Percentiles rank a stretch among this genome's conserved stretches.
These are phyloP conservation scores for Trichoderma sp. DNA, from an alignment of 2,329 filamentous ascomycete genomes.

Conservation along the genomic window DNA sequence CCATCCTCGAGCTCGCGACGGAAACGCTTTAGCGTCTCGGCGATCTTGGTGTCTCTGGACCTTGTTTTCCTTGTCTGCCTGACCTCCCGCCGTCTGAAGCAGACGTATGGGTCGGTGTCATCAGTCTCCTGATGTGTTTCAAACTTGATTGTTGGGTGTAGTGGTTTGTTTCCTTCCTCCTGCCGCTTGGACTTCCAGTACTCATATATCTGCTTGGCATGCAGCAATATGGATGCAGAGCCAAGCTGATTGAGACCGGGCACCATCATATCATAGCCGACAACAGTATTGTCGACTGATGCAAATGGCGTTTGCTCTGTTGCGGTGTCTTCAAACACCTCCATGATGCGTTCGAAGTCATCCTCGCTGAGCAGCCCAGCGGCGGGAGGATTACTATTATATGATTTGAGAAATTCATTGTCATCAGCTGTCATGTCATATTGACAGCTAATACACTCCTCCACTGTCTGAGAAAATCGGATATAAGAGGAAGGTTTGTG, in stretches of 20 bases:
- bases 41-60: conserved; percentile 88
- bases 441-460: conserved; percentile 85
- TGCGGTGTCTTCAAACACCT: conserved; percentile 89
- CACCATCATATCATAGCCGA: conserved; percentile 76
- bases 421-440: conserved; percentile 97
- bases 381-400: conserved; percentile 74
- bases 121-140: conserved; percentile 94
- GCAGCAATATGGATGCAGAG: conserved; percentile 50
- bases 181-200: conserved; percentile 80
- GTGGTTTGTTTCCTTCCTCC: conserved; percentile 65
- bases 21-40: conserved; percentile 90
- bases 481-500: conserved; percentile 90
- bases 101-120: conserved; percentile 95
- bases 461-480: conserved; percentile 95
- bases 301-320: conserved; percentile 84
- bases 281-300: conserved; percentile 82
- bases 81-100: conserved; percentile 92
- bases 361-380: conserved; percentile 75
- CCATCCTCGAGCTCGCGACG: conserved; percentile 89
- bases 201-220: conserved; percentile 80
- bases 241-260: conserved; percentile 60
- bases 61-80: conserved; percentile 93
- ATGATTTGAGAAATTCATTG: conserved; percentile 76
- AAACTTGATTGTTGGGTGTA: conserved; percentile 84
- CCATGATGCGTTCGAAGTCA: conserved; percentile 92